A percentile compares a stretch with the other conserved stretches of the same genome.
phyloP scores from a whole-genome alignment of 345 rosid species.

The Hirschfeldia incana region DNA sequence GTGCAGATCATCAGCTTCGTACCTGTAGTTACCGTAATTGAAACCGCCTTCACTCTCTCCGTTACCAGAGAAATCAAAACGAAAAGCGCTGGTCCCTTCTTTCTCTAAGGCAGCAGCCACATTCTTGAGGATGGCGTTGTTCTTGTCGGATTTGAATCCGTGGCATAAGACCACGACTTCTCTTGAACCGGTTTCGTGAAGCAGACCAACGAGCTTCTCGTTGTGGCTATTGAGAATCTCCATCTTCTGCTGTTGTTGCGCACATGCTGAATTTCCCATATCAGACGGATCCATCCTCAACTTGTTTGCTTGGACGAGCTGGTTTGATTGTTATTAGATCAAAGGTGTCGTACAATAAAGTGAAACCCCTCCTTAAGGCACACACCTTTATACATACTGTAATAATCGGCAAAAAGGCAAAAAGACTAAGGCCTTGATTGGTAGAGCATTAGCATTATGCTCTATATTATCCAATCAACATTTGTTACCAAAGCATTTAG shows the following conservation, averaged over 20 bases:
- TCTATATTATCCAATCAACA: too few relatives aligned
- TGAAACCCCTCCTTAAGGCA: too few relatives aligned
- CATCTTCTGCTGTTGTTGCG: not conserved
- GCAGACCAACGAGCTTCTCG: constrained; percentile 36
- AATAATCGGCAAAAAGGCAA: too few relatives aligned
- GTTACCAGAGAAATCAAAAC: constrained; percentile 83
- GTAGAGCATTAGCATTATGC: too few relatives aligned
- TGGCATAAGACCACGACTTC: constrained; percentile 74
- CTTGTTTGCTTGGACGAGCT: not conserved
- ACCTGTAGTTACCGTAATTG: not conserved
- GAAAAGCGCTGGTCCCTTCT: constrained; percentile 70
- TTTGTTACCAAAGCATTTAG: too few relatives aligned
- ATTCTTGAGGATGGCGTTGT: constrained; percentile 50
- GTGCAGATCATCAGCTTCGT: not conserved
- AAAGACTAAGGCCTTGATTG: too few relatives aligned
- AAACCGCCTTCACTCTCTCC: constrained; percentile 28
- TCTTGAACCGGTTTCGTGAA: constrained; percentile 70
- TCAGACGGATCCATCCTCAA: constrained; percentile 49
- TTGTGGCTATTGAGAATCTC: not conserved
- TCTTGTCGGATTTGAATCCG: constrained; percentile 67
- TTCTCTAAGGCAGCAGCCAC: constrained; percentile 70
- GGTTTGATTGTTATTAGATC: too few relatives aligned
- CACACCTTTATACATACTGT: too few relatives aligned
- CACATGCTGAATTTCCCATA: constrained; percentile 45
- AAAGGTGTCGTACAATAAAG: too few relatives aligned